A percentile compares a stretch with the other conserved stretches of the same genome.
Conservation (phyloP, 441 rosid species). For the Croton setiger region DNA sequence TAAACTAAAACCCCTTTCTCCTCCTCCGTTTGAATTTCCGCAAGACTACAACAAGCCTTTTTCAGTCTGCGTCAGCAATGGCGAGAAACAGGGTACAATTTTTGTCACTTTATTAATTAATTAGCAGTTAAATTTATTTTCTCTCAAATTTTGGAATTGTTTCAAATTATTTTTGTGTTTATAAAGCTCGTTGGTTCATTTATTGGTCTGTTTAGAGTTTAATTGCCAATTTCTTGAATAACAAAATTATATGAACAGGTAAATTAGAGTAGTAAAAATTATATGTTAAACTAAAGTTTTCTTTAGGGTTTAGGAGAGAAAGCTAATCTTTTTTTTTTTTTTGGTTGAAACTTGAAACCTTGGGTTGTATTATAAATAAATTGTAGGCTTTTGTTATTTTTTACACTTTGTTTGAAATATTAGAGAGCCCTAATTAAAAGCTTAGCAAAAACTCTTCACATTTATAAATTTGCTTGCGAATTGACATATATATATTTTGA, state of each 20-base stretch:
- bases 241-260: no score
- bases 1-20: not conserved
- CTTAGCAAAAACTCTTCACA: not conserved
- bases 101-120: not conserved
- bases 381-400: not conserved
- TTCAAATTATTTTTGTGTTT: not conserved
- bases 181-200: no score
- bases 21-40: slow-evolving; percentile 28
- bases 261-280: no score
- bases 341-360: not conserved
- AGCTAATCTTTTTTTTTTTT: not conserved
- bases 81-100: slow-evolving; percentile 61
- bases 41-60: slow-evolving; percentile 22
- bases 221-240: not conserved
- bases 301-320: no score
- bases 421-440: not conserved
- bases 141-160: not conserved
- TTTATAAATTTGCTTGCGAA: not conserved
- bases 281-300: no score
- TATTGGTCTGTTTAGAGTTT: not conserved
- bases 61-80: slow-evolving; percentile 34
- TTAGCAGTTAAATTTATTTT: not conserved
- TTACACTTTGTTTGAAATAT: not conserved
- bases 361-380: no score
- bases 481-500: not conserved